Evolutionary conservation across 345 rosid genomes (phyloP).

Genomic region (Euphorbia peplus): DNA sequence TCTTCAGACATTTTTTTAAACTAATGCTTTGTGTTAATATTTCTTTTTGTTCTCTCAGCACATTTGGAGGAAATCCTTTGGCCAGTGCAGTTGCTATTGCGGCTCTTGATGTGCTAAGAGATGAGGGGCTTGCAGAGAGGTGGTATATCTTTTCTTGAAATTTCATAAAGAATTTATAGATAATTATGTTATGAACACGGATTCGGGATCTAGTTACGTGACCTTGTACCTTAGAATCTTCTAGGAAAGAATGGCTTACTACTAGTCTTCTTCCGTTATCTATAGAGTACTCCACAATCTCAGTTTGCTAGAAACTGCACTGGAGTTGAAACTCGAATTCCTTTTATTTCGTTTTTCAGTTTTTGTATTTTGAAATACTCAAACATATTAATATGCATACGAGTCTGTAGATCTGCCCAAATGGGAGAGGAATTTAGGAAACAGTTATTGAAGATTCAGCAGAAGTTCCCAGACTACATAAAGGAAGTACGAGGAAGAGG

Average conservation of each 20-base stretch:
- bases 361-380: not conserved
- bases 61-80: conserved; percentile 95
- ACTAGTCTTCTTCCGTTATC: no score
- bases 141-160: conserved; percentile 11
- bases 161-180: not conserved
- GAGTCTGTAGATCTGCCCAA: conserved; percentile 49
- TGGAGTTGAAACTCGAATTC: not conserved
- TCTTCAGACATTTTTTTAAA: not conserved
- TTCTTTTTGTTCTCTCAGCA: conserved; percentile 43
- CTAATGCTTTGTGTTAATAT: conserved; percentile 14
- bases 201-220: no score
- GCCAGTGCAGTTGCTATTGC: conserved; percentile 95
- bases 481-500: conserved; percentile 96
- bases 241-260: no score
- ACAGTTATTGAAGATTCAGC: conserved; percentile 52
- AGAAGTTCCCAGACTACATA: conserved; percentile 58
- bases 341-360: not conserved
- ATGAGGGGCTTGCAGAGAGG: conserved; percentile 81
- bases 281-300: no score
- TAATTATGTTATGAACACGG: no score
- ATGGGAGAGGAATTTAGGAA: conserved; percentile 62
- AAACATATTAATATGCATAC: not conserved
- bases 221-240: no score
- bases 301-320: not conserved
- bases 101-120: conserved; percentile 68